A percentile compares a stretch with the other conserved stretches of the same genome.
Evolutionary conservation across 768 basidiomycete genomes (phyloP).

Genomic region (Pisolithus orientalis): DNA sequence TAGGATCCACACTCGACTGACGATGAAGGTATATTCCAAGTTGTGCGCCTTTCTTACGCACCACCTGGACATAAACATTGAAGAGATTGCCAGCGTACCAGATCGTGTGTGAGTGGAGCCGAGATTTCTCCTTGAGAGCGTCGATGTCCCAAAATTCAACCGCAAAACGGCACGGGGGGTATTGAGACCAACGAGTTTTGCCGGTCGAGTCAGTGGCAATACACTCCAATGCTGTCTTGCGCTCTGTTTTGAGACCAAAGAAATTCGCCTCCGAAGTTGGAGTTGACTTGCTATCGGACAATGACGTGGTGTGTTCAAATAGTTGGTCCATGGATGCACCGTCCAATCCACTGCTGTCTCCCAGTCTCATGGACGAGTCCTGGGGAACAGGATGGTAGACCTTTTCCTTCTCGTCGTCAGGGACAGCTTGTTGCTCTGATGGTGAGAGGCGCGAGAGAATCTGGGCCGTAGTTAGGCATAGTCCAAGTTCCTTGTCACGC

Average conservation of each 20-base stretch:
- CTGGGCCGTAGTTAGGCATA: conserved; percentile 49
- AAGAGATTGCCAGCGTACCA: conserved; percentile 88
- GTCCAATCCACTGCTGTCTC: conserved; percentile 53
- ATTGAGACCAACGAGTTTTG: conserved; percentile 54
- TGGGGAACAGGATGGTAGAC: conserved; percentile 58
- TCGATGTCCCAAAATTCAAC: conserved; percentile 91
- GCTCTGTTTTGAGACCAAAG: conserved; percentile 53
- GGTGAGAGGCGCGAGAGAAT: conserved; percentile 32
- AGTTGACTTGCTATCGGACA: conserved; percentile 19
- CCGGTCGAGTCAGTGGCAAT: conserved; percentile 38
- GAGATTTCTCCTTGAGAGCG: conserved; percentile 74
- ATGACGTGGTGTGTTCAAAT: conserved; percentile 37
- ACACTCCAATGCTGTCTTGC: conserved; percentile 37
- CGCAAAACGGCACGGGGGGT: conserved; percentile 76
- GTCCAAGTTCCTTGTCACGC: conserved; percentile 59
- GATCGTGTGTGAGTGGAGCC: conserved; percentile 78
- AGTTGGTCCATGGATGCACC: conserved; percentile 65
- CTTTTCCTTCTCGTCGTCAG: conserved; percentile 22
- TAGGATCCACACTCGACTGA: conserved; percentile 72
- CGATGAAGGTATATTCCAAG: conserved; percentile 87
- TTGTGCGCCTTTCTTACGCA: conserved; percentile 75
- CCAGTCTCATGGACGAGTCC: conserved; percentile 70
- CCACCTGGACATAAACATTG: conserved; percentile 86
- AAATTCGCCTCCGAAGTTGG: conserved; percentile 45
- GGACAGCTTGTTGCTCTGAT: conserved; percentile 10